phyloP scores from a whole-genome alignment of 345 rosid genomes.

The Garcia nutans region DNA sequence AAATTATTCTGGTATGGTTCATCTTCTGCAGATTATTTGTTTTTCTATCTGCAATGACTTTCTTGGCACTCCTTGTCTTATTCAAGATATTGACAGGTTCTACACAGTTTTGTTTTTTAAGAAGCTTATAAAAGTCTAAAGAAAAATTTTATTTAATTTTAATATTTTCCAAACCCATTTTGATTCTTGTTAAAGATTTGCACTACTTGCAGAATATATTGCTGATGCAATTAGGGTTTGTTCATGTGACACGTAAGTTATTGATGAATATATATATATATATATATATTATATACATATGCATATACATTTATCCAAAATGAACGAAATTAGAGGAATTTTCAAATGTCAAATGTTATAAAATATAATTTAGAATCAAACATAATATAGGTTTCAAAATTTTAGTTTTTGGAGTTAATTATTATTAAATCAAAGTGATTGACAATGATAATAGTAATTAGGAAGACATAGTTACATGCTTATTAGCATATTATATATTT shows the following conservation, averaged over 20 bases:
- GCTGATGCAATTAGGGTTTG: no score
- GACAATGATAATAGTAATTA: no score
- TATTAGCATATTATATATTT: not conserved
- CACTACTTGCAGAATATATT: not conserved
- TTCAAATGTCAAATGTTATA: no score
- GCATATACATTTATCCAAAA: no score
- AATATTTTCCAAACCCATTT: not conserved
- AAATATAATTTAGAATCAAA: no score
- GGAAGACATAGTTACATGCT: no score
- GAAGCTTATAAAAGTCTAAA: not conserved
- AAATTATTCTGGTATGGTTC: conserved; percentile 16
- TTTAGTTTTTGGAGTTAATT: no score
- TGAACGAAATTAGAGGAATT: no score
- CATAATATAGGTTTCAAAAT: no score
- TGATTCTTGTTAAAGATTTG: conserved; percentile 9
- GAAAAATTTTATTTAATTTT: not conserved
- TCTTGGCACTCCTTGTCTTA: not conserved
- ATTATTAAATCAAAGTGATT: no score
- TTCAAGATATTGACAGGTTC: conserved; percentile 14
- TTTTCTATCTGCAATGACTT: conserved; percentile 9
- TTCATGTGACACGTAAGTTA: conserved; percentile 1
- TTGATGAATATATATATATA: not conserved
- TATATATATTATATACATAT: no score
- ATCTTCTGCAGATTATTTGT: not conserved
- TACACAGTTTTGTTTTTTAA: not conserved